phyloP scores from a whole-genome alignment of 2,329 filamentous ascomycete species.

The Tolypocladium paradoxum region DNA sequence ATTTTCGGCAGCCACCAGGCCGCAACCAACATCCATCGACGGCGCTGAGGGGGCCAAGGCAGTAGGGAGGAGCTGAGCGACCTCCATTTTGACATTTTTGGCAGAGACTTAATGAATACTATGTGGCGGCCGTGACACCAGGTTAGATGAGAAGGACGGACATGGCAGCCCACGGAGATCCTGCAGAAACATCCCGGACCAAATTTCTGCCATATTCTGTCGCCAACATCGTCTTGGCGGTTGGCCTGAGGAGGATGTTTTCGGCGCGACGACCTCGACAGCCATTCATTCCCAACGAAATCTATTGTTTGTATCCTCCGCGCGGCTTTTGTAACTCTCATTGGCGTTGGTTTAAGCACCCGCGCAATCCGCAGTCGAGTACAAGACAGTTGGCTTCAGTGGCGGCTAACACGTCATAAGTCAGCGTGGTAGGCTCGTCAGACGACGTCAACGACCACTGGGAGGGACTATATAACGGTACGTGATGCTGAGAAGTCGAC shows the following conservation, averaged over 20 bases:
- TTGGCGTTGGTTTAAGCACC: conserved; percentile 24
- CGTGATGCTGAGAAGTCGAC: neutral
- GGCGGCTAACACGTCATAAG: conserved; percentile 29
- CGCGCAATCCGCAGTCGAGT: conserved; percentile 34
- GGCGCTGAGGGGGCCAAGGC: neutral
- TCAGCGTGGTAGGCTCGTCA: conserved; percentile 43
- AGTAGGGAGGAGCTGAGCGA: neutral
- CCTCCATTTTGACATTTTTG: neutral
- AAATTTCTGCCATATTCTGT: neutral
- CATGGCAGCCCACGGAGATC: neutral
- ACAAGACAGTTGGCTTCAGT: conserved; percentile 38
- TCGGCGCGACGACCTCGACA: neutral
- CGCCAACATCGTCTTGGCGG: neutral
- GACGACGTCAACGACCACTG: conserved; percentile 44
- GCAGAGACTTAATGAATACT: no score
- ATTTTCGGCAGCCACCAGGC: no score
- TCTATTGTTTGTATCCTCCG: neutral
- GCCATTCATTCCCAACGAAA: neutral
- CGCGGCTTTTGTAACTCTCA: no score
- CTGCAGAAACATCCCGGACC: neutral
- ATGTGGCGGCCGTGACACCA: no score
- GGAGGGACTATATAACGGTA: conserved; percentile 33
- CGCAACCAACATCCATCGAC: no score
- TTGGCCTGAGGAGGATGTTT: neutral
- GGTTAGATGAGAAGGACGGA: neutral